Evolutionary conservation across 164 flowering plant species (phyloP).

Genomic region (Dillenia turbinata): DNA sequence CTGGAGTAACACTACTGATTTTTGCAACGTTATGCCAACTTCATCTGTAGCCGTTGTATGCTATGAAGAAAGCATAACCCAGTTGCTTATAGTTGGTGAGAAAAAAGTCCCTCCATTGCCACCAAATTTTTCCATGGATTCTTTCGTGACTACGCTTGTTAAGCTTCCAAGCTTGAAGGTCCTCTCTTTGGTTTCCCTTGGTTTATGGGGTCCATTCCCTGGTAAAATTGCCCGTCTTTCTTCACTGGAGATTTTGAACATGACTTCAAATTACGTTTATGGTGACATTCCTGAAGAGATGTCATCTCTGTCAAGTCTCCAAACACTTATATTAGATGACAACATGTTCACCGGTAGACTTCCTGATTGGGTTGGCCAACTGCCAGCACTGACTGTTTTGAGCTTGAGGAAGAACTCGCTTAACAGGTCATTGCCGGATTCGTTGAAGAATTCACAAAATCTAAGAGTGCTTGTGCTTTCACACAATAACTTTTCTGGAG

Average conservation of each 20-base stretch:
- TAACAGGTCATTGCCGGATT: slow-evolving; percentile 56
- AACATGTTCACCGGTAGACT: slow-evolving; percentile 64
- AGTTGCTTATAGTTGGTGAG: slow-evolving; percentile 67
- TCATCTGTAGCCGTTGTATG: slow-evolving; percentile 67
- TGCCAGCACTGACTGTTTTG: slow-evolving; percentile 57
- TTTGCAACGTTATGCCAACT: slow-evolving; percentile 65
- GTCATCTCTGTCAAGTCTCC: slow-evolving; percentile 47
- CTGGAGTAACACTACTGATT: slow-evolving; percentile 71
- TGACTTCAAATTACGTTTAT: slow-evolving; percentile 73
- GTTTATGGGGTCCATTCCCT: slow-evolving; percentile 86
- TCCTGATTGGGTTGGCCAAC: slow-evolving; percentile 51
- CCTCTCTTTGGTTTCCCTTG: slow-evolving; percentile 82
- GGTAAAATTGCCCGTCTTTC: slow-evolving; percentile 52
- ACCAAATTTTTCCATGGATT: slow-evolving; percentile 63
- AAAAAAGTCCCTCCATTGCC: slow-evolving; percentile 44
- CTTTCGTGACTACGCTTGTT: slow-evolving; percentile 63
- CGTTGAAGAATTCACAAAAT: slow-evolving; percentile 45
- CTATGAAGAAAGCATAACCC: slow-evolving; percentile 76
- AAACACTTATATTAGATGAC: slow-evolving; percentile 71
- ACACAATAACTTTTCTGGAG: slow-evolving; percentile 60
- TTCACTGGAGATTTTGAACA: slow-evolving; percentile 75
- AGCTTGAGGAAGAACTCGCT: slow-evolving; percentile 73
- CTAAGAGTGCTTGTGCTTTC: slow-evolving; percentile 76
- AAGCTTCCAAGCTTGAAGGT: slow-evolving; percentile 73
- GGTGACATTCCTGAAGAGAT: slow-evolving; percentile 63